Conservation (phyloP, 768 basidiomycete species). For the Mrakia blollopis region DNA sequence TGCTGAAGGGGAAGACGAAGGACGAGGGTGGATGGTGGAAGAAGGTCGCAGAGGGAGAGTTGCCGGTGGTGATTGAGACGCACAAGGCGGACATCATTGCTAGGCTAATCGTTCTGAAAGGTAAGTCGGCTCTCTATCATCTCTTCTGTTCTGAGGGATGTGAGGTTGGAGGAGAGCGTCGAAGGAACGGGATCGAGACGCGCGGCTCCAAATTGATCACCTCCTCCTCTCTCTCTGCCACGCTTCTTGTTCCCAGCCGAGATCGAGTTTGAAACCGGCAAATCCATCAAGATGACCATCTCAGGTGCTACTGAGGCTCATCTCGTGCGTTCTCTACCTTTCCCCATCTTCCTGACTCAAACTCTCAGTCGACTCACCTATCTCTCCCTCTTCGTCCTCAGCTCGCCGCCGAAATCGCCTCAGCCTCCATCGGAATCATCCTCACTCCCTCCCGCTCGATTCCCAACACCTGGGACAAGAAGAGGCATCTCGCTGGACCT, state of each 20-base stretch:
- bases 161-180: not conserved
- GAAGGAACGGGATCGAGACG: not conserved
- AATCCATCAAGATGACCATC: slow-evolving; percentile 39
- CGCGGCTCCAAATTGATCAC: not conserved
- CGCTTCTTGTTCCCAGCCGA: slow-evolving; percentile 37
- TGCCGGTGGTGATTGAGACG: slow-evolving; percentile 61
- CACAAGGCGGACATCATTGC: slow-evolving; percentile 68
- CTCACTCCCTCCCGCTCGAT: slow-evolving; percentile 62
- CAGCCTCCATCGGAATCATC: slow-evolving; percentile 66
- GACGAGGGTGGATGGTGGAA: slow-evolving; percentile 26
- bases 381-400: slow-evolving; percentile 41
- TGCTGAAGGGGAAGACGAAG: slow-evolving; percentile 17
- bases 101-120: slow-evolving; percentile 59
- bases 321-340: not conserved
- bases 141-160: not conserved
- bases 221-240: not conserved
- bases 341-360: not conserved
- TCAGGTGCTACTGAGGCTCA: slow-evolving; percentile 27
- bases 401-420: slow-evolving; percentile 64
- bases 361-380: not conserved
- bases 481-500: slow-evolving; percentile 62
- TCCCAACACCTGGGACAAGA: slow-evolving; percentile 65
- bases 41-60: slow-evolving; percentile 46
- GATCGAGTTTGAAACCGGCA: slow-evolving; percentile 47
- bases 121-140: slow-evolving; percentile 37